Base-by-base conservation (phyloP, 805 yeast genomes). In the Jamesozyma jinghongensis region DNA sequence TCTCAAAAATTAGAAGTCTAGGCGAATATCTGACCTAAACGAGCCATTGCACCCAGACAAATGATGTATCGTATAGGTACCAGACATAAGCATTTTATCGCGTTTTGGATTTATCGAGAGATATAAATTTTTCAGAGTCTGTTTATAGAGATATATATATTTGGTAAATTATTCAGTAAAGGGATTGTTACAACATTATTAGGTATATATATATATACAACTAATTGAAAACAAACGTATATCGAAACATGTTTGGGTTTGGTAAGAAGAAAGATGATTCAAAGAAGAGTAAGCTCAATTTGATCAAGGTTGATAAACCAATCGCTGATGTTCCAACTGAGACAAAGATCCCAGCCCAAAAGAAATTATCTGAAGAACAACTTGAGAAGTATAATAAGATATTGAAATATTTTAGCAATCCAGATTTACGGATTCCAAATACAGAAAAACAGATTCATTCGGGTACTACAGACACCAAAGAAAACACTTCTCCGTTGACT, bases 361-460 rank as follows among this genome's bases (percentile, higher is more conserved):
- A 57, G 19, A 52, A 63, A 22, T 66, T 88, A 32, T 65, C 74
- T 1, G 56, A 56, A 2, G 79, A 71, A 20, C 81, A 92, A 59
- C 61, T 69, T 47, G 61, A 57, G 18, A 80, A 79, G 63, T 88
- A 81, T 54, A 47, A 63, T n/a, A 56, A 61, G n/a, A 83, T 88
- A 3, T 66, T 80, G 41, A 58, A 65, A 35, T 78, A 85, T 61
- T 84, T 86, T 59, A 70, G 69, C 44, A 55, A 73, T 46, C 67
- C 75, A n/a, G 74, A 64, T 4, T 58, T 82, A 37, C 57, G 52
- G 19, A 56, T 81, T 11, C 77, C 83, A 2, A 56, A 63, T 11
- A 62, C 63, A 18, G 85, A 79, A 52, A 70, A 71, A 18, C 48
- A 59, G 17, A 44, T 57, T 25, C 37, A 50, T 17, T 49, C 49